phyloP scores from a whole-genome alignment of 2,329 filamentous ascomycete genomes.

The Cytospora chrysosperma region DNA sequence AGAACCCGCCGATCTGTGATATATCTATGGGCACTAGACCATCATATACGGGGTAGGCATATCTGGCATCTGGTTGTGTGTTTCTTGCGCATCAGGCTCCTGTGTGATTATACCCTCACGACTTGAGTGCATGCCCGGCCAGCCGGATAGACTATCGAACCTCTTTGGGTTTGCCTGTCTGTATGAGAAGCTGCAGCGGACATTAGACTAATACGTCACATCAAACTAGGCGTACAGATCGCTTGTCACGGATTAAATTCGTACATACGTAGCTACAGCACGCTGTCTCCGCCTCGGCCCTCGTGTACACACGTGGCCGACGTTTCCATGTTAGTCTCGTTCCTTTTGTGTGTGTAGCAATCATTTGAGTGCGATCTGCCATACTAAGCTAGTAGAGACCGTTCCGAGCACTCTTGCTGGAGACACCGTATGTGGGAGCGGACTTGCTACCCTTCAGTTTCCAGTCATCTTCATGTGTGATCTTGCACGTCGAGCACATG shows the following conservation, averaged over 20 bases:
- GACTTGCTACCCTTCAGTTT: not conserved
- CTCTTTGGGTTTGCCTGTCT: no score
- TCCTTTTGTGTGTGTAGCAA: constrained; percentile 17
- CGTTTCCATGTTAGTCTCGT: constrained; percentile 9
- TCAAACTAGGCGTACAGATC: not conserved
- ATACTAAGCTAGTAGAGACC: constrained; percentile 1
- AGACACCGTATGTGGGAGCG: constrained; percentile 4
- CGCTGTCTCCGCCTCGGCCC: not conserved
- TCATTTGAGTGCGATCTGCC: constrained; percentile 6
- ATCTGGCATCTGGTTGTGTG: not conserved
- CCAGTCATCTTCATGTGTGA: not conserved
- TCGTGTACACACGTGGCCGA: not conserved
- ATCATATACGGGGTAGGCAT: not conserved
- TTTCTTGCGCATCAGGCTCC: not conserved
- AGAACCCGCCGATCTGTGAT: not conserved
- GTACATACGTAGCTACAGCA: constrained; percentile 3
- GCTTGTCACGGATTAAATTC: not conserved
- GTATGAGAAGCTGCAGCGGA: not conserved
- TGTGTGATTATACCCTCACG: not conserved
- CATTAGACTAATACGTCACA: not conserved
- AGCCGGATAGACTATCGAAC: not conserved
- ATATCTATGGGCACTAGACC: not conserved
- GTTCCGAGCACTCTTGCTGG: not conserved
- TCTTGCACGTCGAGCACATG: constrained; percentile 5
- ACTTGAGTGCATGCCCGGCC: not conserved